phyloP scores from a whole-genome alignment of 2,329 filamentous ascomycete genomes.

The Parastagonospora avenae region DNA sequence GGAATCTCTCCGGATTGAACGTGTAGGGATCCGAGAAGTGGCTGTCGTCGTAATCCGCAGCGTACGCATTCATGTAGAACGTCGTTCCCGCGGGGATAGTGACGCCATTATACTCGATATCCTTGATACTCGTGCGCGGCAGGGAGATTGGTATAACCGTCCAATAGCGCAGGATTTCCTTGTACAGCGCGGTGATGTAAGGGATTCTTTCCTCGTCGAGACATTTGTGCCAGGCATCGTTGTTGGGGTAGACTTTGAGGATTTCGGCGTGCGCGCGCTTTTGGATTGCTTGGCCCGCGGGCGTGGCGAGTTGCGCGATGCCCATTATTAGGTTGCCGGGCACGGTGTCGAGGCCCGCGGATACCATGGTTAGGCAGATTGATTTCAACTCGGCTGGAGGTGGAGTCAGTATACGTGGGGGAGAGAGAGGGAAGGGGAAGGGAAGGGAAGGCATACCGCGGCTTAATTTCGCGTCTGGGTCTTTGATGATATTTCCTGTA shows the following conservation, averaged over 20 bases:
- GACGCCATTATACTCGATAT: constrained; percentile 70
- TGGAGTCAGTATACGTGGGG: constrained; percentile 9
- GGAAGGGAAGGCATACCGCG: constrained; percentile 54
- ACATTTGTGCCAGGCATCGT: constrained; percentile 77
- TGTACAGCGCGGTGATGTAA: constrained; percentile 78
- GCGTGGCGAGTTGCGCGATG: constrained; percentile 73
- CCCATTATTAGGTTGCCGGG: constrained; percentile 81
- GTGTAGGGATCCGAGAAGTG: constrained; percentile 68
- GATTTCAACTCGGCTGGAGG: constrained; percentile 74
- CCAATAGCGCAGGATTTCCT: constrained; percentile 79
- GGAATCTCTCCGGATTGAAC: constrained; percentile 74
- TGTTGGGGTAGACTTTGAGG: constrained; percentile 70
- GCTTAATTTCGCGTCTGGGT: constrained; percentile 71
- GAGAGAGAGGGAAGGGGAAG: not conserved
- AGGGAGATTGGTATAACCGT: constrained; percentile 80
- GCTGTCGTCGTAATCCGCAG: constrained; percentile 71
- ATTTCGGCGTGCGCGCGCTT: constrained; percentile 72
- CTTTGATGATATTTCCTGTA: constrained; percentile 72
- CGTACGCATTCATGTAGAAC: constrained; percentile 80
- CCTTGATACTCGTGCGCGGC: constrained; percentile 72
- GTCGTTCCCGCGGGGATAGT: constrained; percentile 76
- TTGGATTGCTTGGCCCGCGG: constrained; percentile 72
- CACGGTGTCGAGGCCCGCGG: constrained; percentile 80
- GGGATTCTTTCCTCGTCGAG: constrained; percentile 75
- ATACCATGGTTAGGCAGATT: constrained; percentile 82